phyloP scores from a whole-genome alignment of 345 rosid species.

The Clausena lansium region DNA sequence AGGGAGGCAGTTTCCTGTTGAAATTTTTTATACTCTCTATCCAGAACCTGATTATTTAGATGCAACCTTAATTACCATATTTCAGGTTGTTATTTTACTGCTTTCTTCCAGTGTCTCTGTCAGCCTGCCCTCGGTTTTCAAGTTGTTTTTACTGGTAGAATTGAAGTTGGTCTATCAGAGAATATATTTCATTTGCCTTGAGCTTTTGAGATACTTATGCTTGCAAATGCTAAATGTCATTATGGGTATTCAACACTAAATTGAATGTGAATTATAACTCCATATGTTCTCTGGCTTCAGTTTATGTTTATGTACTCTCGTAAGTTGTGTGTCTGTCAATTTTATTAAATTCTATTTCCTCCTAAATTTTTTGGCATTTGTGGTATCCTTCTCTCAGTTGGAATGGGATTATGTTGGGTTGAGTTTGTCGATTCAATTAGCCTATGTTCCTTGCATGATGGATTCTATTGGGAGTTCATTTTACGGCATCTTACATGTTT shows the following conservation, averaged over 20 bases:
- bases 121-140: not conserved
- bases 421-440: not conserved
- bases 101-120: constrained; percentile 1
- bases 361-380: not conserved
- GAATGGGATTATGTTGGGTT: not conserved
- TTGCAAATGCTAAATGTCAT: not conserved
- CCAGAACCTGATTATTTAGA: constrained; percentile 78
- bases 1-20: constrained; percentile 86
- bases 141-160: not conserved
- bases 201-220: not conserved
- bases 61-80: constrained; percentile 68
- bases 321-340: not conserved
- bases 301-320: not conserved
- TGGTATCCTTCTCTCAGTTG: not conserved
- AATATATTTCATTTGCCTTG: not conserved
- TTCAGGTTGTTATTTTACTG: constrained; percentile 60
- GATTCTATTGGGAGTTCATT: not conserved
- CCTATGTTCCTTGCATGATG: not conserved
- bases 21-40: constrained; percentile 61
- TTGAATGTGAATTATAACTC: not conserved
- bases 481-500: constrained; percentile 8
- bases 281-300: not conserved
- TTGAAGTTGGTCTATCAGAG: not conserved
- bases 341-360: not conserved
- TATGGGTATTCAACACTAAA: not conserved